These are phyloP conservation scores for Alternaria gansuensis DNA, from an alignment of 2,329 filamentous ascomycete genomes.

Conservation along the genomic window DNA sequence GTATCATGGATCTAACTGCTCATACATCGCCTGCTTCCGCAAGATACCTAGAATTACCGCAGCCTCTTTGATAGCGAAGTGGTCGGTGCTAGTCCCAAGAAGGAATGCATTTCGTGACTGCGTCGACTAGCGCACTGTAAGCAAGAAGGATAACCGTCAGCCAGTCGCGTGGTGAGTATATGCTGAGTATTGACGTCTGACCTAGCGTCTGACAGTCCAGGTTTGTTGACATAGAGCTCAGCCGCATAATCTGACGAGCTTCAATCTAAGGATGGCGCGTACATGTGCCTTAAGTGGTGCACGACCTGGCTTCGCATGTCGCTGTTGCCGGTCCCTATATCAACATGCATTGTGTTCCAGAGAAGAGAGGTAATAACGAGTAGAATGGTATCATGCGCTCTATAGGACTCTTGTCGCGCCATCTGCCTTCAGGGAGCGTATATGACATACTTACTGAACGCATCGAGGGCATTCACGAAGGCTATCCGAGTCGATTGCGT, in stretches of 20 bases:
- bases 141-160: not conserved
- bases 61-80: constrained; percentile 32
- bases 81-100: constrained; percentile 16
- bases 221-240: not conserved
- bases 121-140: constrained; percentile 1
- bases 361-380: not conserved
- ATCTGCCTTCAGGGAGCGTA: not conserved
- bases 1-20: constrained; percentile 12
- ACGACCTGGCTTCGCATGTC: not conserved
- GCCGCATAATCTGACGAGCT: not conserved
- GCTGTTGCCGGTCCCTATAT: not conserved
- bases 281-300: not conserved
- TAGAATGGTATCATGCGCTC: not conserved
- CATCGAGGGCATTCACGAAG: not conserved
- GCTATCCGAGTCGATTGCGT: not conserved
- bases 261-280: not conserved
- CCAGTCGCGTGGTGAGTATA: not conserved
- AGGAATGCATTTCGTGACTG: constrained; percentile 15
- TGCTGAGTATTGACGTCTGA: not conserved
- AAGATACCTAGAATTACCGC: constrained; percentile 20
- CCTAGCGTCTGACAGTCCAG: not conserved
- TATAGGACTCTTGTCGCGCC: not conserved
- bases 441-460: not conserved
- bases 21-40: constrained; percentile 5
- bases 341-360: not conserved